These are phyloP conservation scores for Cymodocea nodosa DNA, from an alignment of 116 monocot species.

Conservation along the genomic window DNA sequence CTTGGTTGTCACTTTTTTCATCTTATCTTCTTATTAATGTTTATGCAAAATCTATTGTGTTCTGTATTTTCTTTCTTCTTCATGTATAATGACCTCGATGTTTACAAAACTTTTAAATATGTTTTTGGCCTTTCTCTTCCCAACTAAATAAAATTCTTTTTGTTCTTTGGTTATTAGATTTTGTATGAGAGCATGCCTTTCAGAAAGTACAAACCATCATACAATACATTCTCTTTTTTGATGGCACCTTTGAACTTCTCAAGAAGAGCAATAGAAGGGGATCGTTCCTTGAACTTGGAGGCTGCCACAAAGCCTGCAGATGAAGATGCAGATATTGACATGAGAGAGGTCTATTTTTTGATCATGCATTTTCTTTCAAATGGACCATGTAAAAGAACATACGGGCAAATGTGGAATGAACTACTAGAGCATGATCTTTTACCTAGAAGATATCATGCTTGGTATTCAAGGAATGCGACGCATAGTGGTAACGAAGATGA, in stretches of 20 bases:
- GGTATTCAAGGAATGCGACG: conserved; percentile 77
- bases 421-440: conserved; percentile 88
- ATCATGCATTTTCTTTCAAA: conserved; percentile 95
- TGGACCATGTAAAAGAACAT: conserved; percentile 79
- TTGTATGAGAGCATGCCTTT: conserved; percentile 36
- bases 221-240: conserved; percentile 21
- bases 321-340: conserved; percentile 76
- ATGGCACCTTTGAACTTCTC: conserved; percentile 52
- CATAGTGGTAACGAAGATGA: conserved; percentile 73
- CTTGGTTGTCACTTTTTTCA: too few species aligned
- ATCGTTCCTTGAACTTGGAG: conserved; percentile 27
- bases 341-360: conserved; percentile 89
- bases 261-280: conserved; percentile 35
- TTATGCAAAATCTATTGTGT: too few species aligned
- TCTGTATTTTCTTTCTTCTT: too few species aligned
- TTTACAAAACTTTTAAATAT: too few species aligned
- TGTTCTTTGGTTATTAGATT: neutral
- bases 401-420: conserved; percentile 78
- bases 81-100: too few species aligned
- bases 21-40: too few species aligned
- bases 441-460: conserved; percentile 98
- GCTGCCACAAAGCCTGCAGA: conserved; percentile 23
- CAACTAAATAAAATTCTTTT: too few species aligned
- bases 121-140: too few species aligned
- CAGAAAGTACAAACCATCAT: conserved; percentile 32